Evolutionary conservation across 148 eudicot genomes (phyloP), one percentile per base, ranked within the genome.

Genomic region (Camellia lanceoleosa): DNA sequence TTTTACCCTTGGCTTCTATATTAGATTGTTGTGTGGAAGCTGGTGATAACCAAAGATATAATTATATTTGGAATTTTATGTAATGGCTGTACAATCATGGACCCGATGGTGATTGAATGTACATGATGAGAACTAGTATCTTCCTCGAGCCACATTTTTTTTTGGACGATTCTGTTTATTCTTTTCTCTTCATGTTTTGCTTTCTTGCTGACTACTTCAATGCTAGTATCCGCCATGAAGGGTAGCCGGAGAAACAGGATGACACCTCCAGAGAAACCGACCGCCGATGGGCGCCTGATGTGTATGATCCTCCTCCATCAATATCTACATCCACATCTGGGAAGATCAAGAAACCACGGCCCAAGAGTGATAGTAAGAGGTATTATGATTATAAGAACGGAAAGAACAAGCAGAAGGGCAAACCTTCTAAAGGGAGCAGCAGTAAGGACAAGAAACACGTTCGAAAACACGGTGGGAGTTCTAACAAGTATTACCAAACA

Each of bases 221-320:
- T 92, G 89, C 88, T 86, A 30, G 85, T 94, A 71, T 87, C 98
- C 73, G 98, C 98, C 64, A 49, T 94, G 86, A 94, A 94, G 84
- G 98, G 98, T 44, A 87, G 87, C 81, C 94, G 58, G 94, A 89
- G 82, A 90, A 85, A 84, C 86, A 75, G 92, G 15, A 73, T 30
- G 38, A 30, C 61, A 19, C 84, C 89, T 61, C 83, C 76, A 2
- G 87, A 78, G 88, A 88, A 85, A 81, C 87, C 87, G 71, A 82
- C 86, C 7, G 97, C n/a, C 92, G 91, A 11, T 94, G 98, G 98
- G 94, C 97, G 18, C 97, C 98, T 44, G 97, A 92, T 16, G 98
- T 94, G 65, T 91, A 91, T 65, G 98, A 94, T 79, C 98, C 98
- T 19, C 81, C 80, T 73, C 94, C 98, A 7, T 82, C 94, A 30